phyloP scores from a whole-genome alignment of 768 basidiomycete species.

The Leccinellum rugosiceps region DNA sequence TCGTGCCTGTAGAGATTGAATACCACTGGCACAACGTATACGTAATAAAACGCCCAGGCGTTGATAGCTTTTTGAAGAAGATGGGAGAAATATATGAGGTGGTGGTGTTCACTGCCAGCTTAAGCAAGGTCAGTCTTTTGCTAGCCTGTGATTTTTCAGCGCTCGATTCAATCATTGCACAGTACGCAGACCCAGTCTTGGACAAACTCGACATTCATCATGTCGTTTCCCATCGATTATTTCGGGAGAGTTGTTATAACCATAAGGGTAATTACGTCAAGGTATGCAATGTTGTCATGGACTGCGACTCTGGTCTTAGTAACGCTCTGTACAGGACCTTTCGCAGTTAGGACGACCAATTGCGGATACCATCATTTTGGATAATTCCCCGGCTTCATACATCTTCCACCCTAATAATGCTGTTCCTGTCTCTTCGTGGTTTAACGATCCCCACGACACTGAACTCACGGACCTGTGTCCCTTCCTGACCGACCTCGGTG shows the following conservation, averaged over 20 bases:
- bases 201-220: slow-evolving; percentile 94
- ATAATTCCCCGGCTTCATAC: slow-evolving; percentile 98
- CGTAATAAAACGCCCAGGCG: slow-evolving; percentile 97
- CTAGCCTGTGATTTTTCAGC: neutral
- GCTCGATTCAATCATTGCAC: slow-evolving; percentile 11
- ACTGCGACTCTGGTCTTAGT: neutral
- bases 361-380: slow-evolving; percentile 92
- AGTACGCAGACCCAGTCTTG: slow-evolving; percentile 98
- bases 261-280: slow-evolving; percentile 99
- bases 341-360: slow-evolving; percentile 96
- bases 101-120: slow-evolving; percentile 95
- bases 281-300: slow-evolving; percentile 44
- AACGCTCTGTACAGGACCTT: slow-evolving; percentile 65
- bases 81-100: slow-evolving; percentile 99
- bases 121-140: slow-evolving; percentile 79
- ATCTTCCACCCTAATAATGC: slow-evolving; percentile 99
- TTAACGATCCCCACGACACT: slow-evolving; percentile 98
- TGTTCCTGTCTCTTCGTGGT: slow-evolving; percentile 98
- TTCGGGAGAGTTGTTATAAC: slow-evolving; percentile 98
- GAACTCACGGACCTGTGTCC: slow-evolving; percentile 94
- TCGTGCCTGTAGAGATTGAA: slow-evolving; percentile 98
- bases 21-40: slow-evolving; percentile 98
- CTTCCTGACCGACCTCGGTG: slow-evolving; percentile 84
- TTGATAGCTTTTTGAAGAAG: slow-evolving; percentile 93
- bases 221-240: slow-evolving; percentile 90